Evolutionary conservation across 2,329 filamentous ascomycete species (phyloP), one percentile per base, ranked within the genome.

Genomic region (Pseudocercospora fijiensis): DNA sequence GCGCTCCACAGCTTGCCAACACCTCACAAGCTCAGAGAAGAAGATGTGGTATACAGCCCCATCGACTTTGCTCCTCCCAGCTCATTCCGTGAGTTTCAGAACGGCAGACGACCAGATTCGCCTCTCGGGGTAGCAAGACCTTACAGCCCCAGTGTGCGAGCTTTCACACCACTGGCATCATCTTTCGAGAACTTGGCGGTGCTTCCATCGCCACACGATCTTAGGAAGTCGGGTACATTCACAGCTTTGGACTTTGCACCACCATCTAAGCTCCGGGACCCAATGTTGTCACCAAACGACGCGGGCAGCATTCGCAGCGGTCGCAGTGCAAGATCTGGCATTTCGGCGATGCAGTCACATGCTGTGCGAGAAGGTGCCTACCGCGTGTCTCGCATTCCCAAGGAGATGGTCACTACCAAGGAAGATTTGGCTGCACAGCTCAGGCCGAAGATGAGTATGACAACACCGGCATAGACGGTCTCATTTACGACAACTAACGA

Each of bases 51-150:
- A 68, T 86, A 90, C 76, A 90, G 79, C 71, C 84, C 92, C 0
- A 85, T 89, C 62, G 94, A 97, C 70, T 98, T 96, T 77, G 95
- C 95, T 0, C 95, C 95, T 24, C 92, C 90, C 8, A 75, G 78
- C 56, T 78, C 80, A 0, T 80, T 77, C 75, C 74, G 81, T 57
- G 90, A 94, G 37, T 85, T 88, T 65, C 86, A 85, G 67, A 84
- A 86, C 59, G 94, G 94, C 57, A 81, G 83, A 65, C 74, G 79
- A 56, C 83, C 86, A 3, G 85, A 87, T 69, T 88, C 85, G 64
- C 86, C 86, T 11, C 76, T 83, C 52, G 86, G 86, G 62, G 81
- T 80, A 18, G 69, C 81, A 41, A 79, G 88, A 33, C 87, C 92
- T 0, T 99, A 91, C 80, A 88, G 87, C 62, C 88, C 90, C n/a